These are phyloP conservation scores for Melastoma candidum DNA, from an alignment of 441 rosid species.

Conservation along the genomic window DNA sequence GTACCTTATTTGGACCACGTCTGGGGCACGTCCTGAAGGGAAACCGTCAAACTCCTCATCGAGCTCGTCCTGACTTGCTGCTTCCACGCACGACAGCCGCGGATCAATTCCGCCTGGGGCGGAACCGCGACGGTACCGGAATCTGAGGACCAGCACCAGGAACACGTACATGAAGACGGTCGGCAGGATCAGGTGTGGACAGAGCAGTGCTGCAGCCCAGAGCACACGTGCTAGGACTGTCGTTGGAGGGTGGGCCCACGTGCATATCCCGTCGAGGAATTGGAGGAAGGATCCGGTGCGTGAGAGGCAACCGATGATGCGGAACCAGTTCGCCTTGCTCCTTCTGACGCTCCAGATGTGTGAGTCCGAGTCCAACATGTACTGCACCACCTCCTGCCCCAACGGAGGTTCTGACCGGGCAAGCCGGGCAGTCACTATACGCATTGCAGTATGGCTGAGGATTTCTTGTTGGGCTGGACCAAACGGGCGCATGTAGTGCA, in stretches of 20 bases:
- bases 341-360: conserved; percentile 67
- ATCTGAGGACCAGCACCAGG: conserved; percentile 34
- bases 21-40: conserved; percentile 33
- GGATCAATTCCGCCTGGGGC: conserved; percentile 37
- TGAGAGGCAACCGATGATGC: conserved; percentile 43
- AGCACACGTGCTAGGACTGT: conserved; percentile 42
- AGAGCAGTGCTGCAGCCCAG: conserved; percentile 37
- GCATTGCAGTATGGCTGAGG: conserved; percentile 57
- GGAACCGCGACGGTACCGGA: conserved; percentile 34
- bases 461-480: conserved; percentile 52
- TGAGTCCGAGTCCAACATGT: conserved; percentile 48
- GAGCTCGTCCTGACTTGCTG: conserved; percentile 40
- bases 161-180: conserved; percentile 60
- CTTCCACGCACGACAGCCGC: conserved; percentile 39
- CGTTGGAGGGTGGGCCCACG: conserved; percentile 47
- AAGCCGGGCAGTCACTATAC: conserved; percentile 41
- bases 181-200: conserved; percentile 54
- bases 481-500: conserved; percentile 49
- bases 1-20: conserved; percentile 38
- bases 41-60: conserved; percentile 65
- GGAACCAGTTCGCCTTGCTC: conserved; percentile 62
- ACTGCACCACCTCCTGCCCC: conserved; percentile 60
- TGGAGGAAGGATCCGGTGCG: conserved; percentile 36
- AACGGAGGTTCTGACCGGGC: conserved; percentile 54
- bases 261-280: conserved; percentile 45